Percentiles rank a stretch among this genome's conserved stretches.
Conservation (phyloP, 2,329 filamentous ascomycete species). For the Diaporthe sp. region DNA sequence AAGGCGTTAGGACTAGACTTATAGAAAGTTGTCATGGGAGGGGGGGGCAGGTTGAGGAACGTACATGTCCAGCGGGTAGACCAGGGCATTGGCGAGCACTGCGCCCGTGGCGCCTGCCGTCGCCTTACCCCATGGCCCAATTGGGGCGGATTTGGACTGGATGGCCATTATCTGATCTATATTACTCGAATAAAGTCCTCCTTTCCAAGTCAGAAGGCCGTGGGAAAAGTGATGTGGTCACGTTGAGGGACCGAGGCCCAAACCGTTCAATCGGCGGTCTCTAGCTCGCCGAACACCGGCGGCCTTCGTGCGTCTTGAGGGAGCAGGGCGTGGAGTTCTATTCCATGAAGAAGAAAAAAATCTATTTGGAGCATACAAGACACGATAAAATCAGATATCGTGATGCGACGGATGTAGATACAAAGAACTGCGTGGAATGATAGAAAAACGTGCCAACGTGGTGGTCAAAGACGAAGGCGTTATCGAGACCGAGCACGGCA, state of each 20-base stretch:
- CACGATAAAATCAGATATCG: not conserved
- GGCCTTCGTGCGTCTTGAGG: constrained; percentile 32
- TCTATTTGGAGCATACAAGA: not conserved
- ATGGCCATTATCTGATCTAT: constrained; percentile 67
- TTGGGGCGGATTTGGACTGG: constrained; percentile 75
- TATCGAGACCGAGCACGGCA: constrained; percentile 32
- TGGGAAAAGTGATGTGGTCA: not conserved
- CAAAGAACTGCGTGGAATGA: not conserved
- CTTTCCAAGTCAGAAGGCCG: not conserved
- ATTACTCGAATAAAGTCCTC: constrained; percentile 42
- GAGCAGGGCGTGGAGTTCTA: constrained; percentile 7
- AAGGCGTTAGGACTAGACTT: constrained; percentile 50
- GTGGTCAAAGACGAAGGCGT: constrained; percentile 12
- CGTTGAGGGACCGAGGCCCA: constrained; percentile 70
- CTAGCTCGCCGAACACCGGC: constrained; percentile 38
- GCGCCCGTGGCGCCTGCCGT: constrained; percentile 94
- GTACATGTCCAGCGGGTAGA: constrained; percentile 97
- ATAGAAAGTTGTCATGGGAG: not conserved
- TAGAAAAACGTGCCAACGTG: not conserved
- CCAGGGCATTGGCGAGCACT: constrained; percentile 92
- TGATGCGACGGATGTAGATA: constrained; percentile 12
- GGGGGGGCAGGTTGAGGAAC: constrained; percentile 41
- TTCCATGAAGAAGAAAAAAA: not conserved
- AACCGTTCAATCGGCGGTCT: constrained; percentile 13
- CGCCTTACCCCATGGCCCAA: constrained; percentile 94